phyloP scores from a whole-genome alignment of 2,329 filamentous ascomycete species.

The Neoarthrinium moseri region DNA sequence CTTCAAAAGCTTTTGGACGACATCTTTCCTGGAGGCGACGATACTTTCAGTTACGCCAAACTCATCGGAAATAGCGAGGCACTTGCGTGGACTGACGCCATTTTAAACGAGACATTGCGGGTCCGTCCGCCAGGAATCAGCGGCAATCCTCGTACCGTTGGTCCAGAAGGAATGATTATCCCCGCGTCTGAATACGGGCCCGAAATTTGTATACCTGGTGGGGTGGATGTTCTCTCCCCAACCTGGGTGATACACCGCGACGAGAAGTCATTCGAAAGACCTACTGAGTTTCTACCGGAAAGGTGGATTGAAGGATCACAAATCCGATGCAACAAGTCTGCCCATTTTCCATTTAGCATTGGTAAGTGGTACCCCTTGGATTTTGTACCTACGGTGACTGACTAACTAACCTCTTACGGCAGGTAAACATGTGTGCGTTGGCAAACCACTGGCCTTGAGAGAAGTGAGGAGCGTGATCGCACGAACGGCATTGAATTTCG shows the following conservation, averaged over 20 bases:
- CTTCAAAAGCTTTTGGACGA: constrained; percentile 5
- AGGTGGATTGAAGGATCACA: constrained; percentile 3
- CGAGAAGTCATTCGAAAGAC: constrained; percentile 8
- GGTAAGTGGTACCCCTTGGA: background rate
- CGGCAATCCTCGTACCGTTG: constrained; percentile 8
- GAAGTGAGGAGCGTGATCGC: constrained; percentile 11
- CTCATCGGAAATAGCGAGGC: constrained; percentile 6
- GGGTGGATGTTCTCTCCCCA: constrained; percentile 6
- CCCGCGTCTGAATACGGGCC: constrained; percentile 4
- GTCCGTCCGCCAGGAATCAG: constrained; percentile 9
- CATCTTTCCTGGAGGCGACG: constrained; percentile 5
- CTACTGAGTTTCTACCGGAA: constrained; percentile 11
- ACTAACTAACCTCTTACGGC: background rate
- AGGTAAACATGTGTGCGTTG: constrained; percentile 12
- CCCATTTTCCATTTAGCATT: constrained; percentile 8
- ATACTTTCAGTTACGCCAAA: constrained; percentile 5
- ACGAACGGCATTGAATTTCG: constrained; percentile 7
- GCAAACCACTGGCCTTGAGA: constrained; percentile 9
- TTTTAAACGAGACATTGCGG: constrained; percentile 11
- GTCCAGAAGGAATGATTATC: constrained; percentile 2
- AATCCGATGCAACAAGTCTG: constrained; percentile 4
- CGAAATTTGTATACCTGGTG: constrained; percentile 9
- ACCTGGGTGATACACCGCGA: constrained; percentile 12
- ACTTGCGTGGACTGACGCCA: constrained; percentile 10
- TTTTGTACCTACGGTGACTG: background rate